A percentile compares a stretch with the other conserved stretches of the same genome.
phyloP scores from a whole-genome alignment of 2,329 filamentous ascomycete genomes.

The Coniella lustricola region DNA sequence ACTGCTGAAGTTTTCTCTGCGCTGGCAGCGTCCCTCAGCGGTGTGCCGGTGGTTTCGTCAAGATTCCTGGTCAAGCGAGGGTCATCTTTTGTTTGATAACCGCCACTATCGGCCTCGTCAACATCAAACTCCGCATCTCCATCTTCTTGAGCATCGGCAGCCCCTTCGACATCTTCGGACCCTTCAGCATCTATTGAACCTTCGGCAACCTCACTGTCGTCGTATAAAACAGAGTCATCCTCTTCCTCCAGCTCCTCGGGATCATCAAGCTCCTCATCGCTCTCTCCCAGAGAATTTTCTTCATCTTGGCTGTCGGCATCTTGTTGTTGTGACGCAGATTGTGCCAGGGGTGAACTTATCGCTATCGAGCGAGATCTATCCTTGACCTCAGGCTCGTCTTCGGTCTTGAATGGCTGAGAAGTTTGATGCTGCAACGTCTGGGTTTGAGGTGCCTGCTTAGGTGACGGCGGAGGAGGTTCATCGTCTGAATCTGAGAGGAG shows the following conservation, averaged over 20 bases:
- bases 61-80: background rate
- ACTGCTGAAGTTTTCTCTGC: conserved; percentile 6
- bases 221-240: no score
- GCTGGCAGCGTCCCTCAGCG: background rate
- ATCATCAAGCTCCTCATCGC: conserved; percentile 1
- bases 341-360: background rate
- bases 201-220: background rate
- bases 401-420: background rate
- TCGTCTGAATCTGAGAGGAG: conserved; percentile 41
- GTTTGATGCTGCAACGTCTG: conserved; percentile 1
- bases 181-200: conserved; percentile 1
- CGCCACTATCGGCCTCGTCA: conserved; percentile 14
- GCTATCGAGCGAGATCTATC: background rate
- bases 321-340: background rate
- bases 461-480: conserved; percentile 20
- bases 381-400: background rate
- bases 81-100: background rate
- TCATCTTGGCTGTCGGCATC: background rate
- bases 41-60: background rate
- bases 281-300: background rate
- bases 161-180: background rate
- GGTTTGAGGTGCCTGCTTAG: background rate
- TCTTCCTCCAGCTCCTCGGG: background rate
- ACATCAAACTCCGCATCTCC: no score
- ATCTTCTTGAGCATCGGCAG: background rate